Evolutionary conservation across 805 yeast genomes (phyloP).

Genomic region (Saccharomycopsis selenospora): DNA sequence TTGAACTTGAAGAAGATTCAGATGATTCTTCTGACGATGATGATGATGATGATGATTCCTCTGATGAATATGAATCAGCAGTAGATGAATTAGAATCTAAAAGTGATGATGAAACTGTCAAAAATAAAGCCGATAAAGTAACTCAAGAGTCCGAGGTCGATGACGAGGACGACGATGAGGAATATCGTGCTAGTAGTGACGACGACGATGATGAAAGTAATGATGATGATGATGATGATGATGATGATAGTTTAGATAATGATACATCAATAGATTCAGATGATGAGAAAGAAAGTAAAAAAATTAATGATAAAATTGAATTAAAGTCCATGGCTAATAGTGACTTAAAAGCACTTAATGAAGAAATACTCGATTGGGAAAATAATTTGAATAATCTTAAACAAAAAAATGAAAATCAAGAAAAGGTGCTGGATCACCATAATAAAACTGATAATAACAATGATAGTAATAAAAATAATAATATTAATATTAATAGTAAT

Average conservation of each 20-base stretch:
- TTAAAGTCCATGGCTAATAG: constrained; percentile 69
- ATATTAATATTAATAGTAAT: neutral
- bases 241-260: constrained; percentile 16
- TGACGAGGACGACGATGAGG: constrained; percentile 24
- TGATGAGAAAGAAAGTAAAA: constrained; percentile 15
- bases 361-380: constrained; percentile 4
- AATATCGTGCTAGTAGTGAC: constrained; percentile 22
- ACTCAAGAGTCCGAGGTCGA: constrained; percentile 26
- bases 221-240: constrained; percentile 10
- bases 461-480: constrained; percentile 8
- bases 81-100: constrained; percentile 23
- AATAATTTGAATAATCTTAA: constrained; percentile 5
- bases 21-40: constrained; percentile 28
- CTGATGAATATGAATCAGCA: constrained; percentile 27
- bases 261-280: constrained; percentile 19
- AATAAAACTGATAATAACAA: neutral
- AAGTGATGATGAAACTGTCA: constrained; percentile 29
- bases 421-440: neutral
- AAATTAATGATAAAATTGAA: constrained; percentile 29
- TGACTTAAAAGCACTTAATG: constrained; percentile 49
- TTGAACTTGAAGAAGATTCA: constrained; percentile 20
- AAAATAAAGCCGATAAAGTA: constrained; percentile 25
- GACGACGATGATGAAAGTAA: constrained; percentile 13
- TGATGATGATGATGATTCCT: constrained; percentile 20
- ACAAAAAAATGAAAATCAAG: neutral